Percentiles rank a stretch among this genome's conserved stretches.
Conservation (phyloP, 257 asterid genomes). For the Primulina huaijiensis region DNA sequence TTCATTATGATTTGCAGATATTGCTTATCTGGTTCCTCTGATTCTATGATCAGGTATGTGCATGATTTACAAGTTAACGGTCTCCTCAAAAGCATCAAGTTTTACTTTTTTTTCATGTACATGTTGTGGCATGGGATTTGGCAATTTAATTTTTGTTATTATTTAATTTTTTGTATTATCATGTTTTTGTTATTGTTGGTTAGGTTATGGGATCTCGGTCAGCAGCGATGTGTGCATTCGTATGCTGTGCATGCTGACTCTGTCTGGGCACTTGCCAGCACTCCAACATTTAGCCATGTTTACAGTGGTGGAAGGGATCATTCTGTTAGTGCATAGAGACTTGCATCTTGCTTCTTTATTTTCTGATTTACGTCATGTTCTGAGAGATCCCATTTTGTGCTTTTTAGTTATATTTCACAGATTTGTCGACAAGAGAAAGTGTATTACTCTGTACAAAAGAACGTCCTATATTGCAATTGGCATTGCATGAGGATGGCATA, state of each 20-base stretch:
- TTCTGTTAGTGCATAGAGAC: conserved; percentile 58
- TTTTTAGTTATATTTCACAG: conserved; percentile 78
- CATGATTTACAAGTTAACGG: conserved; percentile 2
- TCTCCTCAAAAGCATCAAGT: conserved; percentile 19
- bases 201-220: conserved; percentile 98
- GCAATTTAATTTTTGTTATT: not conserved
- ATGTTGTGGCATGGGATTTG: not conserved
- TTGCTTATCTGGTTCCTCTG: conserved; percentile 97
- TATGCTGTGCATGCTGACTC: conserved; percentile 99
- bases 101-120: not conserved
- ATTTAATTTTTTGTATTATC: not conserved
- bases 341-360: not conserved
- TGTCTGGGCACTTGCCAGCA: conserved; percentile 98
- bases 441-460: conserved; percentile 75
- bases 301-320: conserved; percentile 98
- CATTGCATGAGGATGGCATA: conserved; percentile 77
- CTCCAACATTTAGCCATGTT: conserved; percentile 87
- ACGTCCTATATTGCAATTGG: conserved; percentile 74
- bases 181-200: not conserved
- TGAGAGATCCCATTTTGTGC: conserved; percentile 29
- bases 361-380: conserved; percentile 21
- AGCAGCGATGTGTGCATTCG: conserved; percentile 92
- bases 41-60: conserved; percentile 92
- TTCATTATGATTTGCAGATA: conserved; percentile 54
- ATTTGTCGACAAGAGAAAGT: conserved; percentile 90